A percentile compares a stretch with the other conserved stretches of the same genome.
Conservation (phyloP, 192 early-diverging fungal genomes). For the Coemansia sp. region DNA sequence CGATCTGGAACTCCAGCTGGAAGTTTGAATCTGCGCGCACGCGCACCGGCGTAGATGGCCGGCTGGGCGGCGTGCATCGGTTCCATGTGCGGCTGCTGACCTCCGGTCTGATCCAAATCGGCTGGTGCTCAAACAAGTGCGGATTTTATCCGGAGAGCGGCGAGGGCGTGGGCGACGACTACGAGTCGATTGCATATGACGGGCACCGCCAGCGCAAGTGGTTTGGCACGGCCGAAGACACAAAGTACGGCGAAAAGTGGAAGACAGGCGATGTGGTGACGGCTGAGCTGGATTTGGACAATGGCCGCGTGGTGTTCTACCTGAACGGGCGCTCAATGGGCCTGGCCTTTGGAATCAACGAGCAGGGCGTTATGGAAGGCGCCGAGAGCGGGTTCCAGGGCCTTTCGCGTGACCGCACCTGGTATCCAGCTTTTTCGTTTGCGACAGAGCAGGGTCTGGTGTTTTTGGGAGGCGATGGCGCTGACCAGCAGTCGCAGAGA, state of each 20-base stretch:
- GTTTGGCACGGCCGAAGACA: conserved; percentile 36
- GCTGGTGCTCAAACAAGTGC: conserved; percentile 49
- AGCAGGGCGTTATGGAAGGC: conserved; percentile 21
- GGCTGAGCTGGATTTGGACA: conserved; percentile 46
- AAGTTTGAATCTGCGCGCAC: conserved; percentile 44
- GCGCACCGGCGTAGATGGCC: conserved; percentile 34
- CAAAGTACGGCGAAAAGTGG: conserved; percentile 43
- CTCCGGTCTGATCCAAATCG: conserved; percentile 40
- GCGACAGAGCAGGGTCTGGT: conserved; percentile 45
- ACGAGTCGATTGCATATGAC: conserved; percentile 45
- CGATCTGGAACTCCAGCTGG: conserved; percentile 49
- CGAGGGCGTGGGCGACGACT: conserved; percentile 51
- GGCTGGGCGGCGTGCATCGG: conserved; percentile 40
- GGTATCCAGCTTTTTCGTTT: conserved; percentile 51
- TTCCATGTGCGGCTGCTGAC: conserved; percentile 45
- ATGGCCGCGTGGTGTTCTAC: conserved; percentile 38
- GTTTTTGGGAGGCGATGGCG: conserved; percentile 27
- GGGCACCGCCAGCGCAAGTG: conserved; percentile 42
- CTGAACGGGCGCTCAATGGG: conserved; percentile 40
- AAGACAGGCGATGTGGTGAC: conserved; percentile 36
- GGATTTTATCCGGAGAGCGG: conserved; percentile 49
- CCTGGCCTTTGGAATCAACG: conserved; percentile 42
- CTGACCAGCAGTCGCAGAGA: conserved; percentile 14
- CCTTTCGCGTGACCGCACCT: conserved; percentile 35
- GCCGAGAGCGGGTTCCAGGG: conserved; percentile 26